These are phyloP conservation scores for Zopfia rhizophila DNA, from an alignment of 2,329 filamentous ascomycete species.

Conservation along the genomic window DNA sequence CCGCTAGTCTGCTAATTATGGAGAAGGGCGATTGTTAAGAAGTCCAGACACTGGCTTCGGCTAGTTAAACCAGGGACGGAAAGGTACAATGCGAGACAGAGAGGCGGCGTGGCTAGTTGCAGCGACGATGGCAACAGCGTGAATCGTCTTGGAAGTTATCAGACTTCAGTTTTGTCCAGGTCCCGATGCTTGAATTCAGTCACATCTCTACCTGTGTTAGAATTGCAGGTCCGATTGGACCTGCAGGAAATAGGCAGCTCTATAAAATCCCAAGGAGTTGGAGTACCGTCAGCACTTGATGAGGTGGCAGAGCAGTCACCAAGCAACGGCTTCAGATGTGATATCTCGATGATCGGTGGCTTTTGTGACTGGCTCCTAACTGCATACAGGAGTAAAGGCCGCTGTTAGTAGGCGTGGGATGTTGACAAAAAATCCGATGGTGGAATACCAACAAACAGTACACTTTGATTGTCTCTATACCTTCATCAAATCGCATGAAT, in stretches of 20 bases:
- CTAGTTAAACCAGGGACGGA: slow-evolving; percentile 25
- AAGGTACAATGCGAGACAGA: slow-evolving; percentile 20
- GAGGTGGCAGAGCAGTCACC: slow-evolving; percentile 43
- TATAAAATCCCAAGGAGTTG: neutral
- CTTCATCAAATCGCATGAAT: no score
- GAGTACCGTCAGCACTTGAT: slow-evolving; percentile 33
- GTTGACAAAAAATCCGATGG: no score
- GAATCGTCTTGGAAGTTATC: slow-evolving; percentile 26
- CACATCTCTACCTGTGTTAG: no score
- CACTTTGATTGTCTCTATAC: no score
- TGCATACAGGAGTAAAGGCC: slow-evolving; percentile 28
- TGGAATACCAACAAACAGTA: no score
- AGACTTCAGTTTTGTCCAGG: no score
- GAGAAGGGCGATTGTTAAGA: slow-evolving; percentile 1
- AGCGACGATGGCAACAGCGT: slow-evolving; percentile 15
- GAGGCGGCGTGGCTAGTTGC: slow-evolving; percentile 18
- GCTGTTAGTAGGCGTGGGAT: slow-evolving; percentile 28
- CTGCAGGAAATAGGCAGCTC: slow-evolving; percentile 3
- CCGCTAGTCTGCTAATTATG: no score
- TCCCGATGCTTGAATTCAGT: slow-evolving; percentile 19
- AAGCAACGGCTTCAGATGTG: slow-evolving; percentile 39
- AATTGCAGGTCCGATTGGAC: slow-evolving; percentile 2
- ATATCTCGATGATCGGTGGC: slow-evolving; percentile 40
- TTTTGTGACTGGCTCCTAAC: slow-evolving; percentile 15
- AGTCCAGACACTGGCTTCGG: slow-evolving; percentile 24